Evolutionary conservation across 2,329 filamentous ascomycete species (phyloP).

Genomic region (Triangularia verruculosa): DNA sequence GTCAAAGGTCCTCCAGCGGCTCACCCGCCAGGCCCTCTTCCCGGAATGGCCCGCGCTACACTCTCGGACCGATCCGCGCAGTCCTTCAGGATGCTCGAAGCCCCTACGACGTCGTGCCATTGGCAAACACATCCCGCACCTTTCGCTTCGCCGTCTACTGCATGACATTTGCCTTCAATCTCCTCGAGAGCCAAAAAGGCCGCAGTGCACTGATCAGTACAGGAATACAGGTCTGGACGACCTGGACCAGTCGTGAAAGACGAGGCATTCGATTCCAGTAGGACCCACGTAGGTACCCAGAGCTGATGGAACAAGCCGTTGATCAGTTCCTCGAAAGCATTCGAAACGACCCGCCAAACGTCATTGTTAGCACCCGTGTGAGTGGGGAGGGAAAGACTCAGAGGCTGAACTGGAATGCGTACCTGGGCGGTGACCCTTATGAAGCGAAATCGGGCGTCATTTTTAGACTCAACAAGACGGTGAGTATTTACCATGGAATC

Average conservation of each 20-base stretch:
- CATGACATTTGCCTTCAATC: not conserved
- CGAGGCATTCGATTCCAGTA: not conserved
- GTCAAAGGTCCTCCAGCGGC: too few species aligned
- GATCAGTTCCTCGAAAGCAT: not conserved
- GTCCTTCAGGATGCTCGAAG: too few species aligned
- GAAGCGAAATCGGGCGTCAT: not conserved
- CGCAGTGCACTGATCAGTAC: not conserved
- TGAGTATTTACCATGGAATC: too few species aligned
- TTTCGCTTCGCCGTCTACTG: not conserved
- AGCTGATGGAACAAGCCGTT: not conserved
- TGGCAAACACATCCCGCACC: not conserved
- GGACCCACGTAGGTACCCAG: not conserved
- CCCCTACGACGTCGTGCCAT: not conserved
- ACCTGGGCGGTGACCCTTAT: not conserved
- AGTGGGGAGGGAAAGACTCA: not conserved
- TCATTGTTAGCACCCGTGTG: not conserved
- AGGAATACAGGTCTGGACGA: not conserved
- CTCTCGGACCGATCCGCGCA: too few species aligned
- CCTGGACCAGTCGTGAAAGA: not conserved
- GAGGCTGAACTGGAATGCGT: not conserved
- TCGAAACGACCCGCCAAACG: not conserved
- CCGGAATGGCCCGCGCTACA: too few species aligned
- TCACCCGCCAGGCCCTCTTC: too few species aligned
- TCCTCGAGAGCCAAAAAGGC: not conserved
- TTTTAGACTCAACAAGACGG: not conserved